These are phyloP conservation scores for Syzygium malaccense DNA, from an alignment of 441 rosid species.

Conservation along the genomic window DNA sequence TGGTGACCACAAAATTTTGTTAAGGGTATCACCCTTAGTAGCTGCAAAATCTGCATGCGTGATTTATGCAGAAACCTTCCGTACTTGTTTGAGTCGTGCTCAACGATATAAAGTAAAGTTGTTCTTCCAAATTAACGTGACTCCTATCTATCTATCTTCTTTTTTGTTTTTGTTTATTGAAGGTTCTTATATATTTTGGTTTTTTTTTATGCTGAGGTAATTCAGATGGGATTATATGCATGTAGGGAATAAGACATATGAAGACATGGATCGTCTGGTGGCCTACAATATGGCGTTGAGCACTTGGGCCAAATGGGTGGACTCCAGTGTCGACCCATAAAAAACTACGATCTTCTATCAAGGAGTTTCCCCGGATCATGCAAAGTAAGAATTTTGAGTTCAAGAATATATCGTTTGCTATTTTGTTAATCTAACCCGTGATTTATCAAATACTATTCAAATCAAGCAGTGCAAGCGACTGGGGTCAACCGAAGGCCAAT, in stretches of 20 bases:
- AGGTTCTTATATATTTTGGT: background rate
- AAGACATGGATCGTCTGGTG: constrained; percentile 37
- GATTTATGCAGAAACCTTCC: background rate
- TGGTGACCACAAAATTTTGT: background rate
- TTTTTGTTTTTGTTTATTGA: background rate
- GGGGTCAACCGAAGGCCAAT: constrained; percentile 15
- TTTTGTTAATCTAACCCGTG: background rate
- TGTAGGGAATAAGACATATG: constrained; percentile 4
- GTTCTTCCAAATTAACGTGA: background rate
- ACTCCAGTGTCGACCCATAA: constrained; percentile 17
- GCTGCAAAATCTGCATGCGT: background rate
- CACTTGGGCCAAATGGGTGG: constrained; percentile 52
- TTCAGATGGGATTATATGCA: constrained; percentile 39
- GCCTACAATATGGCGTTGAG: constrained; percentile 35
- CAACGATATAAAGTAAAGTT: too few relatives aligned
- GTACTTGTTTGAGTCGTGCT: rapidly evolving
- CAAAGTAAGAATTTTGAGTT: constrained; percentile 16
- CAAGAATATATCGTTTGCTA: background rate
- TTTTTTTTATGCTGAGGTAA: too few relatives aligned
- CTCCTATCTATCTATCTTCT: background rate
- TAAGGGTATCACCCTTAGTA: background rate
- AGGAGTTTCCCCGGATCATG: constrained; percentile 46
- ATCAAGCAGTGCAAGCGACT: constrained; percentile 21
- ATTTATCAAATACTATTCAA: background rate
- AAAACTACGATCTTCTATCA: constrained; percentile 44